Evolutionary conservation across 2,329 filamentous ascomycete species (phyloP), one percentile per base, ranked within the genome.

Genomic region (Ceratocystis eucalypticola): DNA sequence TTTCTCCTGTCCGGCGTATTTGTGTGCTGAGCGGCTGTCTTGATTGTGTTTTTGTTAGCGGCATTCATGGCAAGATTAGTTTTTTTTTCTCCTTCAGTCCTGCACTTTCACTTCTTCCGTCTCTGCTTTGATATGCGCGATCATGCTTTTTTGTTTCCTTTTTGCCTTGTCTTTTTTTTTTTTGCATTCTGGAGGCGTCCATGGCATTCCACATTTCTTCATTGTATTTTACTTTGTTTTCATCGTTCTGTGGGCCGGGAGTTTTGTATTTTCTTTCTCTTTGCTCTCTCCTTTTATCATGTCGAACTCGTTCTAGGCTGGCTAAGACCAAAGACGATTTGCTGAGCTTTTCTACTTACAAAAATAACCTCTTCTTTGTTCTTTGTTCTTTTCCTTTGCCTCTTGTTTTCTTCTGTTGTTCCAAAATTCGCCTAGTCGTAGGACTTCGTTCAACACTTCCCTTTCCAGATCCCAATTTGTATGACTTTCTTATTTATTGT

Each of bases 31-130:
- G 46, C 46, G 46, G 46, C 46, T 50, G 59, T 66, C 44, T 17
- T 63, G 37, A 33, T 62, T 46, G 55, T 37, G 8, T 65, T 65
- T 61, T 61, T 48, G 41, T 62, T 22, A 44, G 66, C 64, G 41
- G 30, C 55, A 25, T 62, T 1, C 57, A 66, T 44, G 61, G 65
- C 17, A 63, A 48, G 65, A 45, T 41, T n/a, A 45, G 61, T 57
- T 37, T 53, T 41, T 66, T 75, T 74, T 72, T 22, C 6, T 44
- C 61, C 20, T 53, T 12, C 44, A n/a, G 67, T 48, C 33, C 15
- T 50, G 20, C 33, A 50, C 10, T 28, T 17, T 64, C 22, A 12
- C 37, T 15, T 55, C 44, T 41, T n/a, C 41, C 20, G 44, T 41
- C 53, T 45, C 20, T 65, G n/a, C 30, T 44, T 57, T 25, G n/a